A percentile compares a stretch with the other conserved stretches of the same genome.
Conservation (phyloP, 805 yeast species). For the Candida qinlingensis region DNA sequence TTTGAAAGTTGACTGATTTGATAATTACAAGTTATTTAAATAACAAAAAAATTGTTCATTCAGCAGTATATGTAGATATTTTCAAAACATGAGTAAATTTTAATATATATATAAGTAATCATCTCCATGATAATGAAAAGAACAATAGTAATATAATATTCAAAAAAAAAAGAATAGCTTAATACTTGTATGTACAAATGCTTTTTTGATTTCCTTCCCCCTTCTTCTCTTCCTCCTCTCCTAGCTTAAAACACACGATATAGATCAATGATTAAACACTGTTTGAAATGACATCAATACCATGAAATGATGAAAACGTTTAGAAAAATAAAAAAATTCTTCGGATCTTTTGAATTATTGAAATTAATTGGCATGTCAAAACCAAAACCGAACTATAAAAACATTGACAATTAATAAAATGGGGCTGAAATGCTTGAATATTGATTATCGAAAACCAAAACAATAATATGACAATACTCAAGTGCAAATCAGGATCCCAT, state of each 20-base stretch:
- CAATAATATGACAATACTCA: no score
- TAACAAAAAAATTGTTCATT: slow-evolving; percentile 8
- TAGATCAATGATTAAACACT: background rate
- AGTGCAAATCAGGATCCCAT: no score
- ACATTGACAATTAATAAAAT: background rate
- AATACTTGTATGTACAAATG: no score
- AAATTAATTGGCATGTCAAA: background rate
- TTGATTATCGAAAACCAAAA: no score
- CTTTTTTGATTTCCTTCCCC: no score
- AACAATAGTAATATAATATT: no score
- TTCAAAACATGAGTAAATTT: slow-evolving; percentile 4
- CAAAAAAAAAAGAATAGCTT: no score
- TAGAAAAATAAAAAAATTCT: background rate
- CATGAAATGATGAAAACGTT: background rate
- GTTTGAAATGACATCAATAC: background rate
- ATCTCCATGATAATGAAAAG: background rate
- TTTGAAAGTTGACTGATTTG: no score
- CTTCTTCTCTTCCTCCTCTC: no score
- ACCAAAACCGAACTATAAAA: background rate
- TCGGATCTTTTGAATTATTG: background rate
- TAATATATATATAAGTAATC: background rate
- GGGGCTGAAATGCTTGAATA: no score
- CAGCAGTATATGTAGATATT: background rate
- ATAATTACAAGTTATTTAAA: background rate
- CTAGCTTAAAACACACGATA: no score